Evolutionary conservation across 2,329 filamentous ascomycete species (phyloP).

Genomic region (Talaromyces amestolkiae): DNA sequence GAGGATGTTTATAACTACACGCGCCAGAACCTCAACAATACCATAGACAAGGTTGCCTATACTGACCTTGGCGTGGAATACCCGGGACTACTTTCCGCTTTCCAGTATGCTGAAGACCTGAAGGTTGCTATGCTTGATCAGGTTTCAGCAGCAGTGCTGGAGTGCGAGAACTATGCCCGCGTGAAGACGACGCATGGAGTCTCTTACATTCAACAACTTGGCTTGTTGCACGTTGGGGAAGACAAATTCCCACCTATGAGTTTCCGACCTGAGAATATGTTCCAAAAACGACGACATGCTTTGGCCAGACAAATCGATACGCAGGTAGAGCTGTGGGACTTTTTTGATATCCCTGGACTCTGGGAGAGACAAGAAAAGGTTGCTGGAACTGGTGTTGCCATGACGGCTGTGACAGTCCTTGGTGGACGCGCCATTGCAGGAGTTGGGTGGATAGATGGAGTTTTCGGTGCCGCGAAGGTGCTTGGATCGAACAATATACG

Average conservation of each 20-base stretch:
- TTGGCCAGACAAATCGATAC: constrained; percentile 83
- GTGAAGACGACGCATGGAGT: constrained; percentile 75
- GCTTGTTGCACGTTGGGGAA: constrained; percentile 76
- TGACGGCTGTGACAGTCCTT: constrained; percentile 84
- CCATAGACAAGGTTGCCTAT: constrained; percentile 74
- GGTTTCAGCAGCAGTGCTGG: constrained; percentile 72
- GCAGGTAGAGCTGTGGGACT: constrained; percentile 85
- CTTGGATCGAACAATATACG: constrained; percentile 78
- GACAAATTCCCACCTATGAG: constrained; percentile 80
- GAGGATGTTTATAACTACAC: constrained; percentile 83
- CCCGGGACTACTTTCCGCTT: constrained; percentile 77
- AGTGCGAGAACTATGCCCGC: constrained; percentile 84
- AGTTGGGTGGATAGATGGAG: constrained; percentile 84
- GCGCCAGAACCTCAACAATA: constrained; percentile 68
- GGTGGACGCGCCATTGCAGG: constrained; percentile 79
- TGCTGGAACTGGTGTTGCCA: constrained; percentile 87
- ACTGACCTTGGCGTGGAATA: constrained; percentile 79
- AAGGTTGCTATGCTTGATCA: constrained; percentile 89
- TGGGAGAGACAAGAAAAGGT: constrained; percentile 92
- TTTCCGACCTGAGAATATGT: constrained; percentile 93
- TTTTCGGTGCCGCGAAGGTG: constrained; percentile 74
- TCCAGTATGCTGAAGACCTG: constrained; percentile 89
- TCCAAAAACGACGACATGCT: constrained; percentile 72
- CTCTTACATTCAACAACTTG: constrained; percentile 81
- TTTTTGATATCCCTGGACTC: constrained; percentile 80